Base-by-base conservation (phyloP, 2,329 filamentous ascomycete genomes). In the Colletotrichum coccodes region DNA sequence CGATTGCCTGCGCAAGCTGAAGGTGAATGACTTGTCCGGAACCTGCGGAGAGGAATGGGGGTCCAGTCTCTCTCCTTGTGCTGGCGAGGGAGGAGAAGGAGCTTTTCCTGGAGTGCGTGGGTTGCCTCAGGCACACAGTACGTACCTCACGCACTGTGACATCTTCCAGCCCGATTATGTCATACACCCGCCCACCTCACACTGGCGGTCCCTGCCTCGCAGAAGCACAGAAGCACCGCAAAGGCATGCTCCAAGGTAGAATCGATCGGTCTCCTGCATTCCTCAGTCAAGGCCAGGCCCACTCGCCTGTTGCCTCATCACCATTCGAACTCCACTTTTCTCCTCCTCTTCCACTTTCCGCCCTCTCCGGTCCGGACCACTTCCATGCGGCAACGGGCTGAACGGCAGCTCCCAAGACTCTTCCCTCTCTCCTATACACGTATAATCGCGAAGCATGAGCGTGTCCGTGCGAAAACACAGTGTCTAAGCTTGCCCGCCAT, bases 41-140 rank as follows among this genome's bases (percentile, higher is more conserved):
- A 64, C 60, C 36, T 68, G 46, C 60, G 60, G 64, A 64, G 46
- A 58, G 42, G 53, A 30, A 59, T 53, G 64, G 53, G 53, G 53
- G 36, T n/a, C n/a, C n/a, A n/a, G n/a, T n/a, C n/a, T n/a, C 28
- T 50, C 34, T 47, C 58, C 32, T 50, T 32, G 46, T 40, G 34
- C 58, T 26, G 26, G 21, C 40, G n/a, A n/a, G n/a, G n/a, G n/a
- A n/a, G n/a, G n/a, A n/a, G n/a, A n/a, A n/a, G n/a, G 34, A 56
- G 38, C 30, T 42, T 52, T 50, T 5, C 44, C 28, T 3, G 6
- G 2, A 34, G 4, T 5, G 6, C 11, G 1, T 14, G n/a, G n/a
- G 6, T 3, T 62, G 64, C 64, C 64, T 62, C 9, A 67, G 58
- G 64, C 64, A 16, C 3, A 2, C 9, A 26, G 34, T 23, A n/a